Evolutionary conservation across 257 asterid species (phyloP).

Genomic region (Lycium barbarum): DNA sequence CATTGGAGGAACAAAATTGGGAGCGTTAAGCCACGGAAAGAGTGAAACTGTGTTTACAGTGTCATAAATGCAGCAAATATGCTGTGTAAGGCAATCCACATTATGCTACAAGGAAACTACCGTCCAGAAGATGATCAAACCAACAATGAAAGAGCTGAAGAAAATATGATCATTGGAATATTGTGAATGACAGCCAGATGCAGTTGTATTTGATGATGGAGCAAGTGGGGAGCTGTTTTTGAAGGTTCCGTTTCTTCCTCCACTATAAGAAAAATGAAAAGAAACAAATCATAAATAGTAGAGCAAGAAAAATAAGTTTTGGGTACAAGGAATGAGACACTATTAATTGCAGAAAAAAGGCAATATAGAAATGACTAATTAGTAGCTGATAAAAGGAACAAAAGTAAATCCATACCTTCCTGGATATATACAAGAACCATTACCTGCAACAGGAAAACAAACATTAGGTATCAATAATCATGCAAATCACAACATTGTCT

Average conservation of each 20-base stretch:
- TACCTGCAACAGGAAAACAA: slow-evolving; percentile 59
- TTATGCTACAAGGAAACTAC: slow-evolving; percentile 48
- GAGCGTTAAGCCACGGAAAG: slow-evolving; percentile 22
- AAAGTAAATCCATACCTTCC: slow-evolving; percentile 66
- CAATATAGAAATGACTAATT: not conserved
- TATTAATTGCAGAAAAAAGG: not conserved
- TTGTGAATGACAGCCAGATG: slow-evolving; percentile 57
- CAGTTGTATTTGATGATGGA: slow-evolving; percentile 70
- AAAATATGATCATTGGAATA: slow-evolving; percentile 32
- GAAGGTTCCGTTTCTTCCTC: slow-evolving; percentile 69
- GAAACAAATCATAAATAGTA: slow-evolving; percentile 23
- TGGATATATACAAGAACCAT: slow-evolving; percentile 73
- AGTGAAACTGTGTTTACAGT: slow-evolving; percentile 19
- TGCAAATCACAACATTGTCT: not conserved
- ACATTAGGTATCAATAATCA: not conserved
- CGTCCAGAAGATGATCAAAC: slow-evolving; percentile 53
- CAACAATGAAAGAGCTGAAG: slow-evolving; percentile 38
- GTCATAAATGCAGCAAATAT: not conserved
- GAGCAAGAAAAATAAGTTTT: not conserved
- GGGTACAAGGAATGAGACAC: not conserved
- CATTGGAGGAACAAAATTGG: slow-evolving; percentile 66
- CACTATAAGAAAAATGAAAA: slow-evolving; percentile 46
- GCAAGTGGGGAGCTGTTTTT: slow-evolving; percentile 67
- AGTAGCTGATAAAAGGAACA: not conserved
- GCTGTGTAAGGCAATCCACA: slow-evolving; percentile 19